Conservation (phyloP, 108 stramenopile genomes). For the Ochromonas danica region DNA sequence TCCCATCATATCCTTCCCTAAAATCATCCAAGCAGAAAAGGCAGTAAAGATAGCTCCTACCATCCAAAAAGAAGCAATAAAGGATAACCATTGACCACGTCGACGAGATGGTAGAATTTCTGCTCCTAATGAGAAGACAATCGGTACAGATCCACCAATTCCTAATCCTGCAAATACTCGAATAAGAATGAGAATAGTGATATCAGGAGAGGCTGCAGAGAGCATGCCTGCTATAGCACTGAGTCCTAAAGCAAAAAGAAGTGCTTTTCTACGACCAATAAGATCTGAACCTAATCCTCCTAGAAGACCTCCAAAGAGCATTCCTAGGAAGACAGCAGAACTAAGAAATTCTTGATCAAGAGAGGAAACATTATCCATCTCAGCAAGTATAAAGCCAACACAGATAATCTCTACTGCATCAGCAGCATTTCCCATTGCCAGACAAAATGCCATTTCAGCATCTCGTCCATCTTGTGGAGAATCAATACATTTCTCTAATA, state of each 20-base stretch:
- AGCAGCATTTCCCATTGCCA: constrained; percentile 59
- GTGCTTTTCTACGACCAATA: constrained; percentile 44
- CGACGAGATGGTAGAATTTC: constrained; percentile 49
- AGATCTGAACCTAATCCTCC: constrained; percentile 43
- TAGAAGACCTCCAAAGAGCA: constrained; percentile 57
- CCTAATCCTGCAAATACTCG: constrained; percentile 54
- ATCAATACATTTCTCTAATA: too few species aligned
- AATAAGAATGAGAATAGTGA: constrained; percentile 45
- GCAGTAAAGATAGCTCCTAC: constrained; percentile 56
- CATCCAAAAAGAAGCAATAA: constrained; percentile 61
- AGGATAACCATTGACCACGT: constrained; percentile 45
- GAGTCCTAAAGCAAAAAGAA: constrained; percentile 46
- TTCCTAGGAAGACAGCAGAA: constrained; percentile 57
- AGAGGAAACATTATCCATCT: constrained; percentile 36
- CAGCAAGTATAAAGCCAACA: constrained; percentile 56
- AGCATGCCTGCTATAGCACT: constrained; percentile 44
- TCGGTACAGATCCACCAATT: constrained; percentile 59
- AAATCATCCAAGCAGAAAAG: constrained; percentile 53
- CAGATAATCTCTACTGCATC: constrained; percentile 62
- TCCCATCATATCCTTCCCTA: constrained; percentile 44
- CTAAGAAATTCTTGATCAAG: constrained; percentile 52
- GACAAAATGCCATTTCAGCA: constrained; percentile 4
- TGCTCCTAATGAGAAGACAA: constrained; percentile 55
- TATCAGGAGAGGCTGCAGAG: constrained; percentile 46
- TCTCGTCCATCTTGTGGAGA: constrained; percentile 9